A percentile compares a stretch with the other conserved stretches of the same genome.
Evolutionary conservation across 129 eudicot species (phyloP).

Genomic region (Heracleum sosnowskyi): DNA sequence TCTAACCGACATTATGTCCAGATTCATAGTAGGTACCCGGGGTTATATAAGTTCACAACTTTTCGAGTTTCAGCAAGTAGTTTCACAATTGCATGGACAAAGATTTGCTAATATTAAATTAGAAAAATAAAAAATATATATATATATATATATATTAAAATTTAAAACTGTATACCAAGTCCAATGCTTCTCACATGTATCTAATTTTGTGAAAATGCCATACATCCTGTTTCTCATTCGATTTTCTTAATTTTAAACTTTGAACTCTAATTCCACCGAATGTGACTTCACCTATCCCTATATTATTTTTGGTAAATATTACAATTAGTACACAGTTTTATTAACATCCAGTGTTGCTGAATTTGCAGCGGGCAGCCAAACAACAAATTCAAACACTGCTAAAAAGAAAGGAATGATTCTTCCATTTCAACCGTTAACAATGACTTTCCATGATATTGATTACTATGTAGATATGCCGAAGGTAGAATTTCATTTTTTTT

Average conservation of each 20-base stretch:
- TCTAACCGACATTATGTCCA: background rate
- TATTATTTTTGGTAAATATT: background rate
- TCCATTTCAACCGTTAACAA: slow-evolving; percentile 69
- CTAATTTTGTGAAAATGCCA: background rate
- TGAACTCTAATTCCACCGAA: background rate
- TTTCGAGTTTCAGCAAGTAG: background rate
- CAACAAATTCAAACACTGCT: background rate
- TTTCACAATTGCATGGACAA: background rate
- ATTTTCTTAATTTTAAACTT: background rate
- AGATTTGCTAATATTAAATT: background rate
- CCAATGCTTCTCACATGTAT: background rate
- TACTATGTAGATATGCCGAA: slow-evolving; percentile 95
- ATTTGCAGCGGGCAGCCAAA: slow-evolving; percentile 24
- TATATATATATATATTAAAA: too few relatives aligned
- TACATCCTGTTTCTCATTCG: background rate
- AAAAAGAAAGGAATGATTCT: slow-evolving; percentile 67
- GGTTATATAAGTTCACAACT: background rate
- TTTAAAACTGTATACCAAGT: background rate
- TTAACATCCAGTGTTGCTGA: slow-evolving; percentile 1
- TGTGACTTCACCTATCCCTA: background rate
- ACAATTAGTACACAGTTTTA: background rate
- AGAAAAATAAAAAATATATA: background rate
- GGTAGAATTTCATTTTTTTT: slow-evolving; percentile 27
- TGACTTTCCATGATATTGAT: slow-evolving; percentile 74
- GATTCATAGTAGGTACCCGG: background rate